Evolutionary conservation across 2,329 filamentous ascomycete species (phyloP).

Genomic region (Knoxdaviesia capensis): DNA sequence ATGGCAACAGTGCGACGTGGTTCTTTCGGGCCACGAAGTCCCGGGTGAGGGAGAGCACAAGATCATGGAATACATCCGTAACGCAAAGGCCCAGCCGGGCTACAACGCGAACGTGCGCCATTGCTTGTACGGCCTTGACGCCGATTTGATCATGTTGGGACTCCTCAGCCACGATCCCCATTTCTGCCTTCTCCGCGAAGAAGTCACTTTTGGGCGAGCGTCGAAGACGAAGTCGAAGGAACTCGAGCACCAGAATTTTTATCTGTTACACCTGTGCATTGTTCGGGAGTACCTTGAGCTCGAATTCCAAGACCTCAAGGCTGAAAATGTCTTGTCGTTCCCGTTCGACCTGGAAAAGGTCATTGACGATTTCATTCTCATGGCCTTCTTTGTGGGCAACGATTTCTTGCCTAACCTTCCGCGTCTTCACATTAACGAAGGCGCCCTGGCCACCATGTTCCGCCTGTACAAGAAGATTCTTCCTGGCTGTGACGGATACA

Average conservation of each 20-base stretch:
- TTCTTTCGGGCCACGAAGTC: slow-evolving; percentile 92
- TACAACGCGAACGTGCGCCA: slow-evolving; percentile 91
- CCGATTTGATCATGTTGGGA: slow-evolving; percentile 96
- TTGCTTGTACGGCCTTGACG: slow-evolving; percentile 91
- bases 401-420: slow-evolving; percentile 97
- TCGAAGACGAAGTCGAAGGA: slow-evolving; percentile 84
- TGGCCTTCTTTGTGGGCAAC: slow-evolving; percentile 98
- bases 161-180: slow-evolving; percentile 94
- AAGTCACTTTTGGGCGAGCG: slow-evolving; percentile 88
- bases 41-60: slow-evolving; percentile 98
- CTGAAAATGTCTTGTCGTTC: slow-evolving; percentile 51
- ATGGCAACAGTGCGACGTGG: slow-evolving; percentile 93
- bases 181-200: slow-evolving; percentile 90
- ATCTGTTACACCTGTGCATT: slow-evolving; percentile 89
- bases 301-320: slow-evolving; percentile 84
- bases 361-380: slow-evolving; percentile 98
- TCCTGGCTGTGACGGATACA: slow-evolving; percentile 75
- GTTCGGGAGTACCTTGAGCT: slow-evolving; percentile 92
- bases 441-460: slow-evolving; percentile 92
- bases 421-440: slow-evolving; percentile 94
- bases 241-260: slow-evolving; percentile 97
- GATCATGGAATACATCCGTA: slow-evolving; percentile 99
- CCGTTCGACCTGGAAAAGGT: slow-evolving; percentile 85
- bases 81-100: slow-evolving; percentile 82
- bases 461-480: slow-evolving; percentile 83